Evolutionary conservation across 331 rosid species (phyloP).

Genomic region (Stylosanthes scabra): DNA sequence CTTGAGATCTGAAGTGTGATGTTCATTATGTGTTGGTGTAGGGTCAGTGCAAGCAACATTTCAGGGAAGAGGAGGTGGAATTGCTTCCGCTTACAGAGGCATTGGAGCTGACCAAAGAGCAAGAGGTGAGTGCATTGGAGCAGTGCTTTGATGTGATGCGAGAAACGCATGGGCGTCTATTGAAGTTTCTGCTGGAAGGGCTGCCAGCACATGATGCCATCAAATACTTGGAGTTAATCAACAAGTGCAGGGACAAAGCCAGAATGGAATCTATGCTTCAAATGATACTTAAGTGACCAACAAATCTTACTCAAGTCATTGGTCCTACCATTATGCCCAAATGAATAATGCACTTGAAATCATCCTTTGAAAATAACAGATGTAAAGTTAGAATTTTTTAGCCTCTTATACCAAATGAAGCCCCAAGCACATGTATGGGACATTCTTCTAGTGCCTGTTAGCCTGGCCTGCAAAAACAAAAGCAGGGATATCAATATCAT

Average conservation of each 20-base stretch:
- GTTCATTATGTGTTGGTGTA: conserved; percentile 23
- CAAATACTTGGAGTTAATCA: conserved; percentile 77
- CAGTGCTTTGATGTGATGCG: conserved; percentile 80
- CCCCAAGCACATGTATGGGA: conserved; percentile 37
- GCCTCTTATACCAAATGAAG: conserved; percentile 24
- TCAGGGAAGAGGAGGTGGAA: conserved; percentile 74
- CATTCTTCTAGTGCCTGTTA: conserved; percentile 36
- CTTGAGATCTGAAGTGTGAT: conserved; percentile 1
- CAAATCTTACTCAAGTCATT: conserved; percentile 3
- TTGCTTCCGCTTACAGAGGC: conserved; percentile 84
- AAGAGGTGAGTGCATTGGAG: conserved; percentile 60
- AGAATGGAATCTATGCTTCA: conserved; percentile 56
- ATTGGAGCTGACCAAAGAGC: conserved; percentile 69
- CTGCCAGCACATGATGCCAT: conserved; percentile 73
- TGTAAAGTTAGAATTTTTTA: conserved; percentile 6
- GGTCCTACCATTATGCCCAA: conserved; percentile 35
- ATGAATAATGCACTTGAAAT: conserved; percentile 37
- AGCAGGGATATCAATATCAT: conserved; percentile 20
- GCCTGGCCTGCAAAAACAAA: conserved; percentile 39
- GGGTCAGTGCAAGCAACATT: conserved; percentile 77
- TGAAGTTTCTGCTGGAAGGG: conserved; percentile 80
- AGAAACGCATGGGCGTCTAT: conserved; percentile 69
- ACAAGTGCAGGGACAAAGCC: conserved; percentile 55
- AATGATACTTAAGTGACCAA: conserved; percentile 46
- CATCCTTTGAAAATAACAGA: conserved; percentile 34